These are phyloP conservation scores for Escovopsis sp. DNA, from an alignment of 2,329 filamentous ascomycete genomes.

Conservation along the genomic window DNA sequence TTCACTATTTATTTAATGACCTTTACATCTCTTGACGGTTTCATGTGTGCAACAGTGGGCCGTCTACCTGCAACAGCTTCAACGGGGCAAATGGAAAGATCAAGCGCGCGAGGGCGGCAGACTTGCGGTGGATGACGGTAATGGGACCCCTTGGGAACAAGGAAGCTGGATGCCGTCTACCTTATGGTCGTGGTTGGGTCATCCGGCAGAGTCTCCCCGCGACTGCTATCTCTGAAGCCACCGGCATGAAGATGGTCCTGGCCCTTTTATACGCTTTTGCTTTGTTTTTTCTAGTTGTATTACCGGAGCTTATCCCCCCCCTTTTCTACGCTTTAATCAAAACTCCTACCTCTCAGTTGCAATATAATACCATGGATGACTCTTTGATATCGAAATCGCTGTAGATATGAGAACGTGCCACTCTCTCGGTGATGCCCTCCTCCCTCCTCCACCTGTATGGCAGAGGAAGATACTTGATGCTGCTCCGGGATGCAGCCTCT, in stretches of 20 bases:
- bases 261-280: constrained; percentile 15
- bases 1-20: constrained; percentile 10
- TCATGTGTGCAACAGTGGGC: constrained; percentile 16
- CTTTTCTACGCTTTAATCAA: constrained; percentile 26
- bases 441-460: no score
- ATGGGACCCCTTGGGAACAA: neutral
- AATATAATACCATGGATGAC: constrained; percentile 9
- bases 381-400: neutral
- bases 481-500: no score
- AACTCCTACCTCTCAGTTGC: constrained; percentile 18
- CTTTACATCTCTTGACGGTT: constrained; percentile 16
- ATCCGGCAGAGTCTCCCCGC: neutral
- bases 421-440: no score
- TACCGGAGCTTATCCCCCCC: constrained; percentile 20
- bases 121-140: no score
- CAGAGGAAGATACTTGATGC: no score
- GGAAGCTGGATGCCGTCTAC: neutral
- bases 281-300: constrained; percentile 23
- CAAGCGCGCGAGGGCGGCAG: no score
- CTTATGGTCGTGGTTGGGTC: neutral
- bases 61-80: constrained; percentile 5
- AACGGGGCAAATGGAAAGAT: neutral
- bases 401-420: no score
- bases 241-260: neutral
- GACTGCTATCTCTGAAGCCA: neutral